Evolutionary conservation across 768 basidiomycete species (phyloP).

Genomic region (Nidularia pulvinata): DNA sequence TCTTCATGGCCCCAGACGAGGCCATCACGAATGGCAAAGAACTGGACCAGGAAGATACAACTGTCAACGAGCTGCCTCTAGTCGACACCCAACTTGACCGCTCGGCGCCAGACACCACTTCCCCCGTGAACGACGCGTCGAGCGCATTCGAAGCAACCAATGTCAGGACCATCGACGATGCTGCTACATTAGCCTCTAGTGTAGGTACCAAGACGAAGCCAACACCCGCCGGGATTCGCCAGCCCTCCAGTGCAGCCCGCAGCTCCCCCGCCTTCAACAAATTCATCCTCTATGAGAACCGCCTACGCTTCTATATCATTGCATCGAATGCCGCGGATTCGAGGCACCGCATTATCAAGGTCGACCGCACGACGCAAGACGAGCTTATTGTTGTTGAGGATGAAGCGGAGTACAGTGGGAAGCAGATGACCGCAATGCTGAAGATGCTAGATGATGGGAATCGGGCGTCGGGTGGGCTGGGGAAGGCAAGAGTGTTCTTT

Average conservation of each 20-base stretch:
- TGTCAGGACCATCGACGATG: not conserved
- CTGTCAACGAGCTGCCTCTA: too few species aligned
- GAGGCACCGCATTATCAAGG: conserved; percentile 89
- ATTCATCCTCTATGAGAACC: conserved; percentile 93
- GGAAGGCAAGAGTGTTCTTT: conserved; percentile 77
- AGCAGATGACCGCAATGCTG: conserved; percentile 88
- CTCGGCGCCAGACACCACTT: too few species aligned
- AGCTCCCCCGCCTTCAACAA: conserved; percentile 59
- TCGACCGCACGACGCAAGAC: conserved; percentile 82
- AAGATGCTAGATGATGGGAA: conserved; percentile 98
- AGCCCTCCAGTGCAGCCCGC: not conserved
- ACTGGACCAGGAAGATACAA: too few species aligned
- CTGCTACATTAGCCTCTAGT: not conserved
- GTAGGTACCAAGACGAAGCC: not conserved
- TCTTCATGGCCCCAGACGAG: too few species aligned
- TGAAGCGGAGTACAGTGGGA: conserved; percentile 83
- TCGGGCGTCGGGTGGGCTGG: conserved; percentile 83
- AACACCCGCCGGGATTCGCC: not conserved
- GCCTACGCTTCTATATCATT: conserved; percentile 87
- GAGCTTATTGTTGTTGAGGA: conserved; percentile 85
- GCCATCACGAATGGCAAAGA: too few species aligned
- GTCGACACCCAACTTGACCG: too few species aligned
- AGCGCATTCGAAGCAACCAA: too few species aligned
- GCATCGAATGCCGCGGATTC: conserved; percentile 90
- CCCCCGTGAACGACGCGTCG: too few species aligned